Conservation (phyloP, 1,139 yeast genomes). For the Yamadazyma sp. region DNA sequence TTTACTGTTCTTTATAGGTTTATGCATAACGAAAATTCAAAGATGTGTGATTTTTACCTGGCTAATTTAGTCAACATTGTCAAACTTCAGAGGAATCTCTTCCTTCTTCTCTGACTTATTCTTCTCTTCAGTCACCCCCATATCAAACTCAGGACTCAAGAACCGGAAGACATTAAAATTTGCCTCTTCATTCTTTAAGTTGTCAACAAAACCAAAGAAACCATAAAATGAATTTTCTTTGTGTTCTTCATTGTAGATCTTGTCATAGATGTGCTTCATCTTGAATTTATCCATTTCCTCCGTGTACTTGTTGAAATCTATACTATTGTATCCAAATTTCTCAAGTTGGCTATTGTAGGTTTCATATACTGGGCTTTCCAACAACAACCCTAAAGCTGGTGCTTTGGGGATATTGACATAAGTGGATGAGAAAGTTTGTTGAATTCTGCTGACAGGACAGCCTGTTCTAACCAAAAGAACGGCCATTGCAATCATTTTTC, state of each 20-base stretch:
- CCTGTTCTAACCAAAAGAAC: conserved; percentile 82
- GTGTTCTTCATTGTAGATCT: conserved; percentile 86
- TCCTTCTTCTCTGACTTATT: conserved; percentile 2
- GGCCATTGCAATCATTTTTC: conserved; percentile 98
- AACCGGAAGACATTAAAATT: conserved; percentile 60
- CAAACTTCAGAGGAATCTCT: conserved; percentile 10
- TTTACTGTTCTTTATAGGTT: background rate
- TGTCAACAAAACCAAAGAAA: conserved; percentile 84
- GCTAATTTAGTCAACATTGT: conserved; percentile 18
- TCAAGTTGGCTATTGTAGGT: conserved; percentile 73
- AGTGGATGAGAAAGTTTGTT: conserved; percentile 72
- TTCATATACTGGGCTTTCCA: conserved; percentile 91
- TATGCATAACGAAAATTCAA: conserved; percentile 5
- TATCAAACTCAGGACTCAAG: conserved; percentile 55
- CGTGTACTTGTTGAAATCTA: conserved; percentile 68
- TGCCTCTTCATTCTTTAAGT: conserved; percentile 46
- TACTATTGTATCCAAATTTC: conserved; percentile 75
- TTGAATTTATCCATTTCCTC: conserved; percentile 82
- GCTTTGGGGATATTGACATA: conserved; percentile 94
- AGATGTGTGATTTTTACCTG: background rate
- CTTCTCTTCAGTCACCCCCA: conserved; percentile 23
- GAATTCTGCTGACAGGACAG: conserved; percentile 72
- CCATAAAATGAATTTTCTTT: conserved; percentile 86
- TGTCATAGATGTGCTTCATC: conserved; percentile 84
- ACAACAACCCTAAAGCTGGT: conserved; percentile 87